Conservation (phyloP, 805 yeast species). For the Barnettozyma pratensis region DNA sequence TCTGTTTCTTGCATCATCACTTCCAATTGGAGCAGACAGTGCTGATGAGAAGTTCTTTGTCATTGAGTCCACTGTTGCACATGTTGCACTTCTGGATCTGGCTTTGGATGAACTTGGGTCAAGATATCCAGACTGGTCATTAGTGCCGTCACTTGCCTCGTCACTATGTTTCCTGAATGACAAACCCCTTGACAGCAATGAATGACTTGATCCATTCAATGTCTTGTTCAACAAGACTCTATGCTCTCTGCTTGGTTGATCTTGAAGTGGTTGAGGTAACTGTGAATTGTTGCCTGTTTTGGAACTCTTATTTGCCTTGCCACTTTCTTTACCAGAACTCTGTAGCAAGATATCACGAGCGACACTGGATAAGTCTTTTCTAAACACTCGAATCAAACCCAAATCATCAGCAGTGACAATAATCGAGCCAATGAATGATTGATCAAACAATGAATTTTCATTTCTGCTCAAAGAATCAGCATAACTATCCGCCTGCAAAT, state of each 20-base stretch:
- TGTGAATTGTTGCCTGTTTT: neutral
- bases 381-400: slow-evolving; percentile 70
- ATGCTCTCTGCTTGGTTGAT: neutral
- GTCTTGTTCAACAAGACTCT: slow-evolving; percentile 10
- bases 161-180: slow-evolving; percentile 1
- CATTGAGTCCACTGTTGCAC: slow-evolving; percentile 13
- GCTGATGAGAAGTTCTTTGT: neutral
- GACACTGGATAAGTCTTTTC: slow-evolving; percentile 68
- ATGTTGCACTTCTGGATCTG: slow-evolving; percentile 13
- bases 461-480: too few relatives aligned
- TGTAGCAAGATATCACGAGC: slow-evolving; percentile 33
- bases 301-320: neutral
- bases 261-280: neutral
- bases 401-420: slow-evolving; percentile 72
- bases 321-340: neutral
- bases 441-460: slow-evolving; percentile 19
- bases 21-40: neutral
- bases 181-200: slow-evolving; percentile 15
- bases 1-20: neutral
- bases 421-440: slow-evolving; percentile 37
- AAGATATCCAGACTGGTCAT: neutral
- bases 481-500: too few relatives aligned
- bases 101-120: neutral
- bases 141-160: neutral
- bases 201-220: slow-evolving; percentile 13